Conservation (phyloP, 2,329 filamentous ascomycete genomes). For the Grosmannia serpens region DNA sequence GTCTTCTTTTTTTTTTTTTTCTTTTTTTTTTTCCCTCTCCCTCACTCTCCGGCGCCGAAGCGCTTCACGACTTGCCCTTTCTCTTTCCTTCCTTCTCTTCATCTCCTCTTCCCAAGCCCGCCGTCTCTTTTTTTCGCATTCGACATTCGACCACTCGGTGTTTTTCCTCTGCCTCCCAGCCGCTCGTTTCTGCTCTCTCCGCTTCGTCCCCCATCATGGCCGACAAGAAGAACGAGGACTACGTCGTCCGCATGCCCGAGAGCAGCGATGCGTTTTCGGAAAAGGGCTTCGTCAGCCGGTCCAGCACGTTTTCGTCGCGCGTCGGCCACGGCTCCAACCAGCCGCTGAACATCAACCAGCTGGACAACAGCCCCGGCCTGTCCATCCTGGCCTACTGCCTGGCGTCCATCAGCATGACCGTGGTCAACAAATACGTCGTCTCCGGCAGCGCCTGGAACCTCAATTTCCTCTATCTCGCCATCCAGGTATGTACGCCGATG, state of each 20-base stretch:
- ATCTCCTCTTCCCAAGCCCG: background rate
- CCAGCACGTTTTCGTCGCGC: slow-evolving; percentile 24
- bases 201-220: slow-evolving; percentile 44
- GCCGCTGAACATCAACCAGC: slow-evolving; percentile 28
- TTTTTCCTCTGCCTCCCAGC: background rate
- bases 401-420: slow-evolving; percentile 97
- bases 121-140: background rate
- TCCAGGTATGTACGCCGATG: slow-evolving; percentile 59
- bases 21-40: background rate
- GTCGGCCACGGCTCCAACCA: slow-evolving; percentile 21
- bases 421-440: slow-evolving; percentile 98
- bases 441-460: slow-evolving; percentile 87
- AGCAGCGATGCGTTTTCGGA: slow-evolving; percentile 38
- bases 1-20: background rate
- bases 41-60: background rate
- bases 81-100: background rate
- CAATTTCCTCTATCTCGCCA: slow-evolving; percentile 85
- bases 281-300: slow-evolving; percentile 34
- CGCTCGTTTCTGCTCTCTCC: background rate
- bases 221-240: slow-evolving; percentile 84
- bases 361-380: slow-evolving; percentile 65
- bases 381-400: slow-evolving; percentile 86
- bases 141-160: background rate
- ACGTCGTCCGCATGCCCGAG: slow-evolving; percentile 58
- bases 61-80: background rate